Conservation (phyloP, 176 grass and related monocot genomes). For the Eragrostis nindensis region DNA sequence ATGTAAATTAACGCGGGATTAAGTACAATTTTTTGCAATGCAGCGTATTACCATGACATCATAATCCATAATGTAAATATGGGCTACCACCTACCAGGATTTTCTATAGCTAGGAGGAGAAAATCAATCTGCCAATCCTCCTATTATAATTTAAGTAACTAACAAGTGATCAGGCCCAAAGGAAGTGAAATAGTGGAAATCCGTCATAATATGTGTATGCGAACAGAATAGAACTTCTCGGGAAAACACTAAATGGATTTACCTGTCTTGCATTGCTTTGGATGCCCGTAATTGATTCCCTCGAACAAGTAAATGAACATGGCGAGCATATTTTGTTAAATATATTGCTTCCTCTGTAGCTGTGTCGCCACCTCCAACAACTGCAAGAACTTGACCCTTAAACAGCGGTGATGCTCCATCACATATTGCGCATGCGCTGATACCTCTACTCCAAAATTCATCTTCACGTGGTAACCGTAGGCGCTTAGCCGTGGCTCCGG, state of each 20-base stretch:
- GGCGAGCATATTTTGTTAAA: constrained; percentile 96
- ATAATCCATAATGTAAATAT: constrained; percentile 12
- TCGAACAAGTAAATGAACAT: constrained; percentile 95
- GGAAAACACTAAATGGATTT: constrained; percentile 26
- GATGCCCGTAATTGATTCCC: constrained; percentile 72
- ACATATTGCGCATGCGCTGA: constrained; percentile 98
- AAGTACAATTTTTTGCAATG: constrained; percentile 23
- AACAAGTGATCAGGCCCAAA: background rate
- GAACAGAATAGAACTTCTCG: constrained; percentile 24
- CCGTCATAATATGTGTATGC: background rate
- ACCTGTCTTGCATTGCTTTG: constrained; percentile 99
- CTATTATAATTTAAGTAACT: background rate
- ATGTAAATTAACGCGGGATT: background rate
- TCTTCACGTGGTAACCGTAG: constrained; percentile 84
- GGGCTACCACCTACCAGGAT: background rate
- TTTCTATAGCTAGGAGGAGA: constrained; percentile 1
- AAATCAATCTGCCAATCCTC: constrained; percentile 1
- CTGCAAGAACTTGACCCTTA: constrained; percentile 91
- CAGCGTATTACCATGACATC: constrained; percentile 23
- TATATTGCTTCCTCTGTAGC: constrained; percentile 96
- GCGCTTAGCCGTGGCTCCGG: constrained; percentile 87
- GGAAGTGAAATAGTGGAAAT: constrained; percentile 28
- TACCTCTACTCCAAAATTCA: constrained; percentile 99
- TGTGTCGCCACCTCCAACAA: constrained; percentile 92
- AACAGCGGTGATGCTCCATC: constrained; percentile 92